Percentiles rank a stretch among this genome's conserved stretches.
Conservation (phyloP, 345 rosid species). For the Melastoma malabathricum region DNA sequence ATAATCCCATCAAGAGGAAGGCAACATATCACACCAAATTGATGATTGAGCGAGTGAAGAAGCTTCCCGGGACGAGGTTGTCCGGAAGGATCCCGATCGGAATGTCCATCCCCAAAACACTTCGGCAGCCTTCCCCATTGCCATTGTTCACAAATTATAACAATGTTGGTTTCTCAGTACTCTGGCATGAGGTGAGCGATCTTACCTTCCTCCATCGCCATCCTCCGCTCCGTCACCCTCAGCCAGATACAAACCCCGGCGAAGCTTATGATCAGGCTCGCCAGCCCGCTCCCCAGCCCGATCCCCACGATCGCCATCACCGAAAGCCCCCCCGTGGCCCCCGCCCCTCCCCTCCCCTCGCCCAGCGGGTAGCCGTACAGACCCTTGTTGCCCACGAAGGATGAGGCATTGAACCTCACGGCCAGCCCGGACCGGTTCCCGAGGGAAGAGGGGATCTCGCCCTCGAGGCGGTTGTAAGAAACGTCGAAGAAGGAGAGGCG, state of each 20-base stretch:
- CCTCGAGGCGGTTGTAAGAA: conserved; percentile 53
- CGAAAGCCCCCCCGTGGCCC: conserved; percentile 44
- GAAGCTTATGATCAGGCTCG: conserved; percentile 74
- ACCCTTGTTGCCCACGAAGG: conserved; percentile 66
- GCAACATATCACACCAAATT: too few species aligned
- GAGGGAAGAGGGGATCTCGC: conserved; percentile 51
- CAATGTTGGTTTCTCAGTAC: conserved; percentile 27
- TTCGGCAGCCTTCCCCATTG: too few species aligned
- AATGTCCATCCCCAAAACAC: too few species aligned
- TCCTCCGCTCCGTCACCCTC: conserved; percentile 52
- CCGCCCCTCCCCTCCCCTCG: conserved; percentile 26
- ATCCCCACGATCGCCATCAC: conserved; percentile 85
- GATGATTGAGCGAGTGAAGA: too few species aligned
- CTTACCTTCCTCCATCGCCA: conserved; percentile 64
- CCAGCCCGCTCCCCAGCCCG: conserved; percentile 87
- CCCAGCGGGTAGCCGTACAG: conserved; percentile 80
- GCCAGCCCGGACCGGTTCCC: conserved; percentile 54
- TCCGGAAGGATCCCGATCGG: too few species aligned
- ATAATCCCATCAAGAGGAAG: too few species aligned
- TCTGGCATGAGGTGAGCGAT: conserved; percentile 65
- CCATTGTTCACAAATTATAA: too few species aligned
- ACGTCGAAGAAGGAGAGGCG: conserved; percentile 77
- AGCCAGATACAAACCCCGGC: conserved; percentile 88
- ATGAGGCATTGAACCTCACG: conserved; percentile 55
- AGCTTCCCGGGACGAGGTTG: too few species aligned